phyloP scores from a whole-genome alignment of 129 eudicot genomes.

The Flaveria trinervia region DNA sequence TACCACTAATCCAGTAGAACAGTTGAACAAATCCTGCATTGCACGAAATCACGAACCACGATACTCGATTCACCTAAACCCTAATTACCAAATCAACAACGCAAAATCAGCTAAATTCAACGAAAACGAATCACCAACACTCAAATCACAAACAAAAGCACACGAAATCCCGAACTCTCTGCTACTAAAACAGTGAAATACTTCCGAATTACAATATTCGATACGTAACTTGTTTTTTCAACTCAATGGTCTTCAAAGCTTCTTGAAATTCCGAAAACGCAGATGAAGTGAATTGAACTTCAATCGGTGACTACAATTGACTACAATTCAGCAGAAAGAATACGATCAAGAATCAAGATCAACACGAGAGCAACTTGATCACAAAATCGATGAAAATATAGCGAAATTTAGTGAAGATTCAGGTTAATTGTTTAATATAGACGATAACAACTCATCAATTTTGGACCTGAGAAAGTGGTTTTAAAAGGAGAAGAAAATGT shows the following conservation, averaged over 20 bases:
- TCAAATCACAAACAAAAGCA: background rate
- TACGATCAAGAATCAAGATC: background rate
- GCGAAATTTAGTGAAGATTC: background rate
- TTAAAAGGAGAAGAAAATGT: slow-evolving; percentile 18
- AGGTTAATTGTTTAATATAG: background rate
- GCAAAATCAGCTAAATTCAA: slow-evolving; percentile 10
- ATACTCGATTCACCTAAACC: background rate
- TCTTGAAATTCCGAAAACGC: background rate
- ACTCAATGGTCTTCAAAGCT: background rate
- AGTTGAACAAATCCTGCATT: slow-evolving; percentile 41
- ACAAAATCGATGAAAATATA: background rate
- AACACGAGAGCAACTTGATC: background rate
- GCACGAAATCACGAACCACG: slow-evolving; percentile 15
- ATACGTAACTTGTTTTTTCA: background rate
- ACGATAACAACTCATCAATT: slow-evolving; percentile 11
- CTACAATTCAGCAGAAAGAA: background rate
- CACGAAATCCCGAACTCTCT: background rate
- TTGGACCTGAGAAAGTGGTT: slow-evolving; percentile 16
- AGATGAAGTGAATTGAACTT: slow-evolving; percentile 15
- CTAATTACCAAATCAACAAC: slow-evolving; percentile 6
- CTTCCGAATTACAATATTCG: background rate
- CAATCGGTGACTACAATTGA: slow-evolving; percentile 19
- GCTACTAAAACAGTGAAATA: background rate
- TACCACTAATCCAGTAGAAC: slow-evolving; percentile 31
- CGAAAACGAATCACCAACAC: background rate